A percentile compares a stretch with the other conserved stretches of the same genome.
These are phyloP conservation scores for Medicago truncatula DNA, from an alignment of 306 rosid species.

Conservation along the genomic window MtrunA17r5.0-ANR NC_053048.1:3625501-3626000, in stretches of 20 bases:
- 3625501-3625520: slow-evolving; percentile 40
- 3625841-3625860: no score
- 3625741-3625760: background rate
- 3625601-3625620: background rate
- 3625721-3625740: background rate
- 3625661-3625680: slow-evolving; percentile 39
- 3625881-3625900: no score
- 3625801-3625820: no score
- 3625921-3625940: no score
- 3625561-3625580: slow-evolving; percentile 34
- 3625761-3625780: background rate
- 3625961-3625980: no score
- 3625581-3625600: slow-evolving; percentile 35
- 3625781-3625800: no score
- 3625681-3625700: slow-evolving; percentile 40
- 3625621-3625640: slow-evolving; percentile 43
- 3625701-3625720: background rate
- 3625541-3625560: slow-evolving; percentile 17
- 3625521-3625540: slow-evolving; percentile 32
- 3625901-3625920: no score
- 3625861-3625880: no score
- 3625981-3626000: no score
- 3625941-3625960: no score
- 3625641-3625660: slow-evolving; percentile 49
- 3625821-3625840: no score